phyloP scores from a whole-genome alignment of 805 yeast species.

The Wickerhamiella lipophila region DNA sequence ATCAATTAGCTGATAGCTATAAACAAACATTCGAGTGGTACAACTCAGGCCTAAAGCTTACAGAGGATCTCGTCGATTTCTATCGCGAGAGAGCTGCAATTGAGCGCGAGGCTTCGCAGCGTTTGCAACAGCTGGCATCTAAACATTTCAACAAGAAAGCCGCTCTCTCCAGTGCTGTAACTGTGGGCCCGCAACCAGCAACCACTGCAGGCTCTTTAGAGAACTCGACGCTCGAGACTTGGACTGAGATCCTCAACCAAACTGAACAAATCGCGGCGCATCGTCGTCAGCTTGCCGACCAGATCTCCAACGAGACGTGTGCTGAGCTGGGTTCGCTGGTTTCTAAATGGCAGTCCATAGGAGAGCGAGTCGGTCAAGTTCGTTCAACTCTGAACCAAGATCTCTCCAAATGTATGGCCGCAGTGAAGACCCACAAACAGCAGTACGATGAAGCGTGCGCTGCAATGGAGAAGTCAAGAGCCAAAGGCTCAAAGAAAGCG shows the following conservation, averaged over 20 bases:
- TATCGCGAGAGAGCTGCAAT: constrained; percentile 70
- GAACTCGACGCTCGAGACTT: constrained; percentile 70
- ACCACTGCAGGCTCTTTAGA: constrained; percentile 93
- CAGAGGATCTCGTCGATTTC: constrained; percentile 66
- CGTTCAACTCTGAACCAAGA: constrained; percentile 44
- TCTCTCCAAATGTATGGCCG: constrained; percentile 39
- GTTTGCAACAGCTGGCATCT: constrained; percentile 48
- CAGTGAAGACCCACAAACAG: constrained; percentile 52
- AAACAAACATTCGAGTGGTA: constrained; percentile 67
- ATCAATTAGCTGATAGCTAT: constrained; percentile 48
- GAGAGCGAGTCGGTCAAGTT: constrained; percentile 44
- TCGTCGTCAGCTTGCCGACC: constrained; percentile 44
- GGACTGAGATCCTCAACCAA: constrained; percentile 78
- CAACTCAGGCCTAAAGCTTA: constrained; percentile 56
- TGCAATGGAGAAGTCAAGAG: constrained; percentile 65
- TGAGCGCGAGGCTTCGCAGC: constrained; percentile 71
- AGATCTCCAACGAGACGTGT: constrained; percentile 46
- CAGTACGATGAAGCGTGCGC: constrained; percentile 73
- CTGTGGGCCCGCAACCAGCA: constrained; percentile 85
- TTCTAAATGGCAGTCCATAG: constrained; percentile 40
- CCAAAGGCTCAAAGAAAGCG: constrained; percentile 48
- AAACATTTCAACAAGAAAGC: constrained; percentile 70
- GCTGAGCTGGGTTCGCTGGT: constrained; percentile 47
- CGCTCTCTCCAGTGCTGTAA: constrained; percentile 46
- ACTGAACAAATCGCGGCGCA: constrained; percentile 71